A percentile compares a stretch with the other conserved stretches of the same genome.
Conservation (phyloP, 352 stramenopile genomes). For the Phytopythium kandeliae region DNA sequence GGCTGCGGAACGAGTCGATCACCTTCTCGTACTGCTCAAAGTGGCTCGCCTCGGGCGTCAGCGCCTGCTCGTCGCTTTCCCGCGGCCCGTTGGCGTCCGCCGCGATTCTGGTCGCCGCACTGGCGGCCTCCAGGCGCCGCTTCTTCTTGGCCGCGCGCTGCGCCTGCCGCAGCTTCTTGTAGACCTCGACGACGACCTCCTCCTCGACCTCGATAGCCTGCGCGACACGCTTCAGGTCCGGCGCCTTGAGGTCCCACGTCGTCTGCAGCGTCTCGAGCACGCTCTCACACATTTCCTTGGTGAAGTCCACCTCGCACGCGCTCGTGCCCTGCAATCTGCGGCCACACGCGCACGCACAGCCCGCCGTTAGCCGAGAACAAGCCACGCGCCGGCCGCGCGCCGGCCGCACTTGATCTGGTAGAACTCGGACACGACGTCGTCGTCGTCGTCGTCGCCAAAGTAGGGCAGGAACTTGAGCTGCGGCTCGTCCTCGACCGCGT, state of each 20-base stretch:
- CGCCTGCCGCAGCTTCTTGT: slow-evolving; percentile 41
- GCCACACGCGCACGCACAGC: no score
- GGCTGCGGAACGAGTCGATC: slow-evolving; percentile 61
- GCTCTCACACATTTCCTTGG: slow-evolving; percentile 60
- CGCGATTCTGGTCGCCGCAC: neutral
- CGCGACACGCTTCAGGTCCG: slow-evolving; percentile 57
- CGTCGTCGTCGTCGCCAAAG: slow-evolving; percentile 78
- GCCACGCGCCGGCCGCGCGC: no score
- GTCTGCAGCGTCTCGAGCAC: slow-evolving; percentile 59
- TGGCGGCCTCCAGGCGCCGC: slow-evolving; percentile 19
- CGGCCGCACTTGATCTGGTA: slow-evolving; percentile 78
- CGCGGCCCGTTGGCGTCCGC: neutral
- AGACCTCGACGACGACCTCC: slow-evolving; percentile 57
- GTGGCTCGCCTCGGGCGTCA: slow-evolving; percentile 33
- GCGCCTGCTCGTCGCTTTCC: slow-evolving; percentile 6
- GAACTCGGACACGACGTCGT: slow-evolving; percentile 78
- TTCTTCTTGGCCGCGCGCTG: slow-evolving; percentile 38
- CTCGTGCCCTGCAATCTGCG: slow-evolving; percentile 58
- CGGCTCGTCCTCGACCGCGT: slow-evolving; percentile 82
- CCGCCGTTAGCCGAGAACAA: no score
- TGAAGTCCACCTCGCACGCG: slow-evolving; percentile 63
- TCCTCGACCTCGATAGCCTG: slow-evolving; percentile 58
- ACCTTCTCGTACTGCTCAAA: slow-evolving; percentile 51
- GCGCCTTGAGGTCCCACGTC: slow-evolving; percentile 61
- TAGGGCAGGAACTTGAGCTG: slow-evolving; percentile 65